Percentiles rank a stretch among this genome's conserved stretches.
Conservation (phyloP, 2,329 filamentous ascomycete genomes). For the Colletotrichum tanaceti region DNA sequence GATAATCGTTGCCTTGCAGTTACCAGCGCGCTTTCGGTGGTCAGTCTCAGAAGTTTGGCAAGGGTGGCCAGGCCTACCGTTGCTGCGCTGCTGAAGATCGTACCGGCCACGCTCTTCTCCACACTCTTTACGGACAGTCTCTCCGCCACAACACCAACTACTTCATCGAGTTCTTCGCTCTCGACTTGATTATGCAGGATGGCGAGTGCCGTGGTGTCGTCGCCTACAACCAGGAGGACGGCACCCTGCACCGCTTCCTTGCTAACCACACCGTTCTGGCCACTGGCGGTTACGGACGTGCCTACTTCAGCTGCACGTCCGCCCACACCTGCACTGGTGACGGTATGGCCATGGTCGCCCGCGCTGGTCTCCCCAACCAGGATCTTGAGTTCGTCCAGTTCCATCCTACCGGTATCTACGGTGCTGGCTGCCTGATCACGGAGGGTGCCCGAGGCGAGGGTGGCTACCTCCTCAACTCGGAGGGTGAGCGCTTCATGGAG, state of each 20-base stretch:
- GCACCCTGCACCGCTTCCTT: conserved; percentile 95
- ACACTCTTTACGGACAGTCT: conserved; percentile 98
- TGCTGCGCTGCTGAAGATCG: conserved; percentile 96
- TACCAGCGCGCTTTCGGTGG: conserved; percentile 99
- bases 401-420: conserved; percentile 99
- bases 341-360: conserved; percentile 99
- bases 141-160: conserved; percentile 99
- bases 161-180: conserved; percentile 99
- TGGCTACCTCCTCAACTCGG: conserved; percentile 95
- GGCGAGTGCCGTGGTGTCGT: conserved; percentile 96
- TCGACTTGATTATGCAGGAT: conserved; percentile 97
- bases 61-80: conserved; percentile 97
- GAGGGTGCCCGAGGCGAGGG: conserved; percentile 98
- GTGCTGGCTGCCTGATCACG: conserved; percentile 96
- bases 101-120: conserved; percentile 96
- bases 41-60: conserved; percentile 93
- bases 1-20: conserved; percentile 55
- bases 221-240: conserved; percentile 98
- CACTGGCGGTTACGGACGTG: conserved; percentile 96
- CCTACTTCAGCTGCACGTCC: conserved; percentile 98
- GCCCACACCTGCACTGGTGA: conserved; percentile 99
- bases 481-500: conserved; percentile 99
- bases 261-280: conserved; percentile 97
- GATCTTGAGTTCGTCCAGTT: conserved; percentile 99
- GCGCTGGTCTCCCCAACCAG: conserved; percentile 97